Base-by-base conservation (phyloP, 1,284 basidiomycete genomes). In the Microbotryum intermedium region DNA sequence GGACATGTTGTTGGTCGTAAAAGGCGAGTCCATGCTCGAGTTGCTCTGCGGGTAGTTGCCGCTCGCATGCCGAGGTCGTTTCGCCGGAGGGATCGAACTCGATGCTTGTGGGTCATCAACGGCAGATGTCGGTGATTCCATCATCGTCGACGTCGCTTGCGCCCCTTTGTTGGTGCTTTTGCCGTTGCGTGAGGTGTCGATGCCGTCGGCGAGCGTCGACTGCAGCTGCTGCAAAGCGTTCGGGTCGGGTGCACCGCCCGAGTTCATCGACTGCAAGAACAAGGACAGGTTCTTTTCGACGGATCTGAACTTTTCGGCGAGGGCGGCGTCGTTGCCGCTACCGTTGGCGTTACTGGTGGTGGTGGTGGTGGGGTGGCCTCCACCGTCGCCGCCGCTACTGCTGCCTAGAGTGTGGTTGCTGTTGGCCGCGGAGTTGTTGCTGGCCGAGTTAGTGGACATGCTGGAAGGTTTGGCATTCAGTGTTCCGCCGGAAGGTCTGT, bases 201-300 rank as follows among this genome's bases (percentile, higher is more conserved):
- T 21, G 5, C 63, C 60, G 21, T 60, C 60, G 25, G 55, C 60
- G 43, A 65, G 47, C 3, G 58, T 54, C 1, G 57, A 53, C 23
- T 65, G 55, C 4, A 65, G 53, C 25, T 62, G 56, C 34, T 49
- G 43, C 23, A 65, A 28, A 13, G 55, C 50, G 3, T 6, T 25
- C 0, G 57, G 55, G 43, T 62, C 60, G 29, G 64, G 64, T n/a
- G 48, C 48, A n/a, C 58, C 56, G 46, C 64, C 64, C 6, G 60
- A 51, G 18, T 50, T 51, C 30, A 65, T 57, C 50, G 64, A 59
- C 45, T 62, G 50, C 44, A 65, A 53, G 28, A 65, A 51, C 20
- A 45, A 23, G 0, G 60, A 60, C 26, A 65, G 55, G 3, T 51
- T 54, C 23, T 57, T 57, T 29, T 65, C 60, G 28, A 65, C 57